A percentile compares a stretch with the other conserved stretches of the same genome.
Conservation (phyloP, 2,329 filamentous ascomycete genomes). For the Fusarium marasasianum region DNA sequence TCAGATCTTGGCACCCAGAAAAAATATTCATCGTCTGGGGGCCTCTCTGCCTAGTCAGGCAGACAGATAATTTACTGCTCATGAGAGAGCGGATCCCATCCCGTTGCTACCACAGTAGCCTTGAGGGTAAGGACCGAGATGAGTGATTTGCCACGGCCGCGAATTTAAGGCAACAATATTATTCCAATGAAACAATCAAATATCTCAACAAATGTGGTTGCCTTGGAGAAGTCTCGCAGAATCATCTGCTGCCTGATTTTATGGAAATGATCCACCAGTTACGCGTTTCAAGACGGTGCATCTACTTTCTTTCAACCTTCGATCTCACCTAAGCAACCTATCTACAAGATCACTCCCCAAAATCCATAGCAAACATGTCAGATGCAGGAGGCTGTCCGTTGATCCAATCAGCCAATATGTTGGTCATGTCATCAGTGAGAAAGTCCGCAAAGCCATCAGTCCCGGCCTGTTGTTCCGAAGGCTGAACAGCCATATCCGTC, state of each 20-base stretch:
- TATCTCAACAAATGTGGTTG: background rate
- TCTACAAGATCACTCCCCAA: background rate
- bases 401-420: slow-evolving; percentile 31
- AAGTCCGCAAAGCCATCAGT: background rate
- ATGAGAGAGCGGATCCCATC: background rate
- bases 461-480: background rate
- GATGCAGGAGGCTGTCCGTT: slow-evolving; percentile 26
- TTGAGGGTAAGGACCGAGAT: too few species aligned
- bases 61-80: background rate
- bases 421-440: slow-evolving; percentile 27
- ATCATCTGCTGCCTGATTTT: background rate
- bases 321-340: background rate
- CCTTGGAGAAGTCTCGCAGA: background rate
- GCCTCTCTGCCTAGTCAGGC: slow-evolving; percentile 10
- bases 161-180: background rate
- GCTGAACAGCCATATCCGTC: background rate
- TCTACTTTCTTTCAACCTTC: background rate
- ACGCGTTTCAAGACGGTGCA: background rate
- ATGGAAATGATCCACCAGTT: background rate
- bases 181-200: background rate
- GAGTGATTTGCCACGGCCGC: background rate
- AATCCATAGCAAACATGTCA: slow-evolving; percentile 29
- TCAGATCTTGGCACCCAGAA: rapidly evolving
- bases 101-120: background rate
- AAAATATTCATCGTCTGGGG: rapidly evolving